Evolutionary conservation across 345 rosid species (phyloP), one percentile per base, ranked within the genome.

Genomic region (Citrus inodora): DNA sequence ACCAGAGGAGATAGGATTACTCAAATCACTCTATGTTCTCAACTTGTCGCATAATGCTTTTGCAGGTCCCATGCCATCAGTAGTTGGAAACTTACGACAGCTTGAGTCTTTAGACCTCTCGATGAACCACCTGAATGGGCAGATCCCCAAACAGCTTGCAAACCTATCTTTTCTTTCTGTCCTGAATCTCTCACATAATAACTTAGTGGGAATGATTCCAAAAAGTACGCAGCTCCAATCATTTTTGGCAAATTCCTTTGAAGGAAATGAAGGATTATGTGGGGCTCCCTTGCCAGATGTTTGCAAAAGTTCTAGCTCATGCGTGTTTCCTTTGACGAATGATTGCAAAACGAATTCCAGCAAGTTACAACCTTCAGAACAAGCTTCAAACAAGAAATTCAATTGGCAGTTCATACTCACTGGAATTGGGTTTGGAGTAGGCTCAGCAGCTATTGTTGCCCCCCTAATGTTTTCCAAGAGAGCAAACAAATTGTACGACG

Each of bases 401-500:
- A 85, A 90, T 80, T 87, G 91, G 90, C 79, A 53, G 67, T 73
- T 84, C 85, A 85, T 90, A 74, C 17, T 82, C 40, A 83, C 73
- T 0, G 93, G 93, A 1, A 11, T 87, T 8, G 92, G 93, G 1
- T 87, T 86, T 11, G 96, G 96, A 0, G 58, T 78, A 0, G 93
- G 91, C 9, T 88, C 92, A 71, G 96, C 84, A 5, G 35, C 56
- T 17, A 65, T 79, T 7, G 76, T 89, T 79, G 90, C 86, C 6
- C 89, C 88, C 3, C 28, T 85, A 13, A 55, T 82, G n/a, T 42
- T 85, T 59, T 84, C 82, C 77, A 85, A 75, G 80, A 82, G 58
- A 76, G 83, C 78, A 27, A 78, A 67, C 28, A 40, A 63, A 66
- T 83, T 85, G 78, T 75, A 40, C 2, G 87, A 88, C 1, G 64